Evolutionary conservation across 192 early-diverging fungal genomes (phyloP), one percentile per base, ranked within the genome.

Genomic region (Coemansia sp.): DNA sequence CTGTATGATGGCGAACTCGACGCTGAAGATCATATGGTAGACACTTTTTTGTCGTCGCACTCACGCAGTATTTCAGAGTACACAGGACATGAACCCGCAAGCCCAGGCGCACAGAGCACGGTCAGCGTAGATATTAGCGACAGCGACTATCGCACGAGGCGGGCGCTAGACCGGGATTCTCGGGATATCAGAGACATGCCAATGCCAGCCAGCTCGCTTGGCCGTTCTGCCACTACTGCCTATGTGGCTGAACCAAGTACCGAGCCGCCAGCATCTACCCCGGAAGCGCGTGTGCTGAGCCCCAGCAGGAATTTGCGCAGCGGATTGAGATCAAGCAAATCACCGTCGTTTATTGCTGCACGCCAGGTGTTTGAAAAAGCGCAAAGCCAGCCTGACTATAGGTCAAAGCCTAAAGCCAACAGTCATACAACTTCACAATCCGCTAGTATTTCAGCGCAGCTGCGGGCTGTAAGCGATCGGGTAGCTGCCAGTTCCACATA

Each of bases 71-170:
- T 80, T 22, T 62, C 68, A 0, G 77, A 80, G 11, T 67, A 67
- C 45, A 27, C 38, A 9, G 38, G 50, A 1, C 53, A 23, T 1
- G 51, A 39, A 5, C 49, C 59, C 8, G 65, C 50, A n/a, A 80
- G 77, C 27, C 77, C 77, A 5, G 65, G 59, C 25, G 57, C 61
- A 2, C 72, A 65, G n/a, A 74, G 68, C 54, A 74, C 45, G 23
- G 50, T 27, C 27, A 80, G 77, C 51, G 37, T 60, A 1, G 72
- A 65, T 22, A 68, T 80, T 53, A 80, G 77, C 65, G 77, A 80
- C 59, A 80, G 62, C 65, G 77, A 80, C 59, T 74, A 64, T 37
- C 60, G 77, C 12, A 67, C 70, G 0, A 74, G 64, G 43, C 47
- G 51, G 45, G 43, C 32, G 1, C 65, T 80, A 10, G 72, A 80